phyloP scores from a whole-genome alignment of 108 stramenopile genomes.

The Nitzschia inconspicua region DNA sequence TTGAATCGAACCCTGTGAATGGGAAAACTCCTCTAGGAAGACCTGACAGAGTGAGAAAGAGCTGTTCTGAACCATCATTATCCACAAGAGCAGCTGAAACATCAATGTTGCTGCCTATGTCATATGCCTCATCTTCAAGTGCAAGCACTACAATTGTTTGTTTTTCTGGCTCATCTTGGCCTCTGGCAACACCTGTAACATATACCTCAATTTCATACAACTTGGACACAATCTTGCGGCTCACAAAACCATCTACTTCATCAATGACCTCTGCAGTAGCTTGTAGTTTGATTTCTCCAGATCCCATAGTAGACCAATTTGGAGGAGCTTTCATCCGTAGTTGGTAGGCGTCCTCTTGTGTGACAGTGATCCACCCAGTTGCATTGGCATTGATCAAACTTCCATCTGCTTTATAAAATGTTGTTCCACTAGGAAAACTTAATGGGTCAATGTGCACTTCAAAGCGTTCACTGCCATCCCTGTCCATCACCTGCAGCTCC shows the following conservation, averaged over 20 bases:
- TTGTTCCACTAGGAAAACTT: conserved; percentile 8
- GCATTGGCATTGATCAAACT: neutral
- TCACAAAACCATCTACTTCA: no score
- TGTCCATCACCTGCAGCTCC: neutral
- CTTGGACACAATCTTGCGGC: no score
- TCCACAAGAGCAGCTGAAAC: neutral
- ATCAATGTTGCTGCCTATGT: neutral
- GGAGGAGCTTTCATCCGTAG: neutral
- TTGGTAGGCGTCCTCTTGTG: neutral
- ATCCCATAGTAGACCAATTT: conserved; percentile 7
- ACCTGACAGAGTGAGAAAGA: neutral
- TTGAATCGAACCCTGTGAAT: no score
- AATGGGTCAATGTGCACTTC: neutral
- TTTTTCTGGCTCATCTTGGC: neutral
- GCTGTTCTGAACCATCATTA: conserved; percentile 2
- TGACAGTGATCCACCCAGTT: neutral
- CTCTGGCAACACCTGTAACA: neutral
- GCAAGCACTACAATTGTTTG: neutral
- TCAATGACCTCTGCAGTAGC: no score
- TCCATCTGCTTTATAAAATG: neutral
- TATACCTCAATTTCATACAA: no score
- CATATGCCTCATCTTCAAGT: neutral
- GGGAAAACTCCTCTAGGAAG: no score
- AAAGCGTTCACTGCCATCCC: conserved; percentile 6
- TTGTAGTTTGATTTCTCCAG: no score